phyloP scores from a whole-genome alignment of 2,329 filamentous ascomycete genomes.

The Massarina eburnea region DNA sequence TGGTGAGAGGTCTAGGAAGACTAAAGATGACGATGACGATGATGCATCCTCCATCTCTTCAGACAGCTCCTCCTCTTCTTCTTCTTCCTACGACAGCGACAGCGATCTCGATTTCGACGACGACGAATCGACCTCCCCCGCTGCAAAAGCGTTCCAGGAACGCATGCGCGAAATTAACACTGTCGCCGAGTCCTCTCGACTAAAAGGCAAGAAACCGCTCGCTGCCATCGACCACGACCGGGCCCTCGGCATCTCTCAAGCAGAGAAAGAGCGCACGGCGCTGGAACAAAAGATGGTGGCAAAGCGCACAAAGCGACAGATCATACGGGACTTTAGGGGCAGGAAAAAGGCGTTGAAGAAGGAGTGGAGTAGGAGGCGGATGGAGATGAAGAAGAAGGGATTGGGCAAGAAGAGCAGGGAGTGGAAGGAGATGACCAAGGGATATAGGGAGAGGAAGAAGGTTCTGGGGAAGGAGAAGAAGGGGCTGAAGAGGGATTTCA shows the following conservation, averaged over 20 bases:
- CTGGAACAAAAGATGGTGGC: conserved; percentile 21
- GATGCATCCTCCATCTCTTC: conserved; percentile 25
- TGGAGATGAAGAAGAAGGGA: conserved; percentile 14
- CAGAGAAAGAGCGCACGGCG: conserved; percentile 17
- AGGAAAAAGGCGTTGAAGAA: conserved; percentile 24
- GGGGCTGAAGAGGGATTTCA: conserved; percentile 12
- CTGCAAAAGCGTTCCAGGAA: conserved; percentile 12
- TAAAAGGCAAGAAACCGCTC: conserved; percentile 27
- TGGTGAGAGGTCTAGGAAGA: conserved; percentile 8
- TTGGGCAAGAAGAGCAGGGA: conserved; percentile 23
- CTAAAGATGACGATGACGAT: conserved; percentile 17
- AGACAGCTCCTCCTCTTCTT: conserved; percentile 17
- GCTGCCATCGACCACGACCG: conserved; percentile 26
- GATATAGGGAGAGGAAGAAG: conserved; percentile 24
- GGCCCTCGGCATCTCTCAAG: conserved; percentile 26
- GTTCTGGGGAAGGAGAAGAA: conserved; percentile 23
- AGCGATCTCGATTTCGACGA: conserved; percentile 16
- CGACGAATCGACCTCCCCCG: conserved; percentile 9
- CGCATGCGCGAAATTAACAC: conserved; percentile 28
- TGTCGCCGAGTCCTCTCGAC: conserved; percentile 13
- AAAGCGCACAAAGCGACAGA: conserved; percentile 18
- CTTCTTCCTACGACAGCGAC: conserved; percentile 16
- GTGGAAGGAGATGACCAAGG: conserved; percentile 25
- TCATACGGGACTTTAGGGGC: conserved; percentile 16
- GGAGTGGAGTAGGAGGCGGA: conserved; percentile 10